phyloP scores from a whole-genome alignment of 108 stramenopile genomes.

The Conticribra guillardii region DNA sequence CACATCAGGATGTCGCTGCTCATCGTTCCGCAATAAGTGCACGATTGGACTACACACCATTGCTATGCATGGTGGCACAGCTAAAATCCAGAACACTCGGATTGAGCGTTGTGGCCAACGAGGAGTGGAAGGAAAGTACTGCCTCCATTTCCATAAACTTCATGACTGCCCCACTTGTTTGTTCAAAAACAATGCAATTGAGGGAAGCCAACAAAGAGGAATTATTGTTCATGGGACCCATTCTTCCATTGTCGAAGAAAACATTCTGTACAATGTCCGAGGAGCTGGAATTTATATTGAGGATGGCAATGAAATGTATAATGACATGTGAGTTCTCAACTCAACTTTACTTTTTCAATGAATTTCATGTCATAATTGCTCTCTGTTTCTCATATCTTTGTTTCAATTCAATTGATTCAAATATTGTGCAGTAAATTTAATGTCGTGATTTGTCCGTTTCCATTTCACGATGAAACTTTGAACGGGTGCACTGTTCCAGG shows the following conservation, averaged over 20 bases:
- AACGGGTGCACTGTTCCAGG: constrained; percentile 70
- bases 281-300: constrained; percentile 68
- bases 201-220: constrained; percentile 63
- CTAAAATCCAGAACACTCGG: constrained; percentile 48
- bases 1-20: constrained; percentile 47
- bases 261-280: constrained; percentile 66
- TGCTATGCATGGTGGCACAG: constrained; percentile 29
- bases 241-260: constrained; percentile 44
- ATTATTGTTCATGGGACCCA: constrained; percentile 68
- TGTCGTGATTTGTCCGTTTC: constrained; percentile 61
- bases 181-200: constrained; percentile 61
- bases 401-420: background rate
- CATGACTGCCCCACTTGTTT: constrained; percentile 54
- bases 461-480: constrained; percentile 39
- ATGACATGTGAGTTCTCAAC: no score
- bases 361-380: background rate
- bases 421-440: constrained; percentile 35
- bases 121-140: constrained; percentile 57
- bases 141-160: constrained; percentile 61
- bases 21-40: constrained; percentile 50
- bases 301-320: constrained; percentile 77
- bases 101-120: constrained; percentile 71
- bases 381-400: background rate
- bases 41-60: constrained; percentile 62
- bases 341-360: no score